Evolutionary conservation across 208 protist genomes (phyloP).

Genomic region (Angomonas deanei): DNA sequence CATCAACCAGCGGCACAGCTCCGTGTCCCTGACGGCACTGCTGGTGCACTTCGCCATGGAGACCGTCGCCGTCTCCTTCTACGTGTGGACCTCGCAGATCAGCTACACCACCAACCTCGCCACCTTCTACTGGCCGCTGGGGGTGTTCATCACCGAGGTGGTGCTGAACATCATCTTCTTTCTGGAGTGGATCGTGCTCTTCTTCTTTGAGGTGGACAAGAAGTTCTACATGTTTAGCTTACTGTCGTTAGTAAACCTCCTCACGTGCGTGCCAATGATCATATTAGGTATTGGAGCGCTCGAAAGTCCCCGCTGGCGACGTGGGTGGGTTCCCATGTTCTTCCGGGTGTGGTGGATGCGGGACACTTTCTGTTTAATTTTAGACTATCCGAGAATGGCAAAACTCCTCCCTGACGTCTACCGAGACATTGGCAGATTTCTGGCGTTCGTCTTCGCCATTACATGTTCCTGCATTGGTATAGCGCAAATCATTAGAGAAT

Average conservation of each 20-base stretch:
- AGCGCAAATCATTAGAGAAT: conserved; percentile 69
- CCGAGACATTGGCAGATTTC: conserved; percentile 56
- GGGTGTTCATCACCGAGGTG: conserved; percentile 54
- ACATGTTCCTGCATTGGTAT: conserved; percentile 70
- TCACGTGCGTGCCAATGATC: conserved; percentile 81
- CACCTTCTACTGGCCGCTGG: conserved; percentile 46
- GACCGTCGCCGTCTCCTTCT: conserved; percentile 45
- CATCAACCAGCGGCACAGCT: conserved; percentile 55
- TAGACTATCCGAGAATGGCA: conserved; percentile 65
- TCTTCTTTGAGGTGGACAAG: conserved; percentile 68
- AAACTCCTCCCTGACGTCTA: conserved; percentile 42
- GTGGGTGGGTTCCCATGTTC: conserved; percentile 77
- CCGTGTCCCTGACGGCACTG: conserved; percentile 52
- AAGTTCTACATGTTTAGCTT: conserved; percentile 50
- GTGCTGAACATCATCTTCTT: conserved; percentile 76
- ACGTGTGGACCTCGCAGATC: conserved; percentile 63
- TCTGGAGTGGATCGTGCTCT: conserved; percentile 51
- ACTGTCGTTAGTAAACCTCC: conserved; percentile 56
- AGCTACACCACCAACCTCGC: conserved; percentile 10
- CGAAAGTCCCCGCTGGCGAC: conserved; percentile 28
- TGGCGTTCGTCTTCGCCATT: conserved; percentile 51
- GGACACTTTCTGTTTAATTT: conserved; percentile 50
- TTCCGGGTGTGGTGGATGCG: conserved; percentile 77
- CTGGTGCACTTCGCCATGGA: conserved; percentile 57
- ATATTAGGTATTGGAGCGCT: conserved; percentile 56